These are phyloP conservation scores for Trichoderma arundinaceum DNA, from an alignment of 2,329 filamentous ascomycete species.

Conservation along the genomic window DNA sequence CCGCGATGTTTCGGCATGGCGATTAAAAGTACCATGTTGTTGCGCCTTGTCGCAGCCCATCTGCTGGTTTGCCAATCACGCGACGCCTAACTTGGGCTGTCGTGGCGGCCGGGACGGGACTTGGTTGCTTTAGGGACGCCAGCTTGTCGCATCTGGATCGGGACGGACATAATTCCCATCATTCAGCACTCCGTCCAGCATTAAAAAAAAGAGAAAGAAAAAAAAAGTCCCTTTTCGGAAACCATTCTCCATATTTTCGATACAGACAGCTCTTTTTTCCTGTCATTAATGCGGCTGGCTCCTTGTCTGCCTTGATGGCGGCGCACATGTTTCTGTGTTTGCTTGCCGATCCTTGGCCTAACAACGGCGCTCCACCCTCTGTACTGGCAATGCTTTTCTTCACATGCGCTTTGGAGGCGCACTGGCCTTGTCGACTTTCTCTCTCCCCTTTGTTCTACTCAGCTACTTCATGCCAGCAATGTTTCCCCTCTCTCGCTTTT, in stretches of 20 bases:
- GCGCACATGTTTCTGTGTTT: constrained; percentile 25
- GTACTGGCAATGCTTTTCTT: constrained; percentile 1
- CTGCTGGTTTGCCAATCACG: constrained; percentile 26
- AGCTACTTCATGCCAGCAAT: not conserved
- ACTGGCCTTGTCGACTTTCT: constrained; percentile 10
- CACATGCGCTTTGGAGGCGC: constrained; percentile 2
- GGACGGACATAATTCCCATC: constrained; percentile 10
- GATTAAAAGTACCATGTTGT: constrained; percentile 28
- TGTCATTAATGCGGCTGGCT: constrained; percentile 20
- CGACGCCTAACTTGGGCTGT: constrained; percentile 21
- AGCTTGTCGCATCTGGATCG: constrained; percentile 4
- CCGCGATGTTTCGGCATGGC: constrained; percentile 26
- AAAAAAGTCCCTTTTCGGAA: not conserved
- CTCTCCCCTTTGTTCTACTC: not conserved
- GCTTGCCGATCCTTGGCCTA: constrained; percentile 27
- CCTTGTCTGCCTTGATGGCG: constrained; percentile 19
- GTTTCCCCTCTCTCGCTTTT: not conserved
- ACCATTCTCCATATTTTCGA: not conserved
- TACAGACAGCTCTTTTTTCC: not conserved
- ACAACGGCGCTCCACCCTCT: constrained; percentile 25
- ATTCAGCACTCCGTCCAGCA: constrained; percentile 11
- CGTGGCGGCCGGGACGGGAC: constrained; percentile 17
- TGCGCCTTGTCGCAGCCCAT: constrained; percentile 27
- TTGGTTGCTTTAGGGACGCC: not conserved
- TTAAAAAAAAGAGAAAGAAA: not conserved